Base-by-base conservation (phyloP, 73 alveolate species). In the Symbiodinium pilosum region DNA sequence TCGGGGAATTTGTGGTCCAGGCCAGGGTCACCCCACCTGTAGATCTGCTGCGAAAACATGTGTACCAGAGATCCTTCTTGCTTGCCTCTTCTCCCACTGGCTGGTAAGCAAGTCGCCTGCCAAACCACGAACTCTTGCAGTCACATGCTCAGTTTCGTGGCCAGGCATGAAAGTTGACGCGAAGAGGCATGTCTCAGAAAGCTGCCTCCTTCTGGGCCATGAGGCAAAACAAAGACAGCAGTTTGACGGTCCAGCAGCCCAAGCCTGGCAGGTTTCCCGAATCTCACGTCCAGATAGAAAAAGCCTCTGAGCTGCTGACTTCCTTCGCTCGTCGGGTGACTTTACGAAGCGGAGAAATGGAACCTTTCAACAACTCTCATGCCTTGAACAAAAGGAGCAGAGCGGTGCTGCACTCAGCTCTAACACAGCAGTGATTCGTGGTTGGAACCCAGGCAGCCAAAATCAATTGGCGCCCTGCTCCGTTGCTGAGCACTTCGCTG, bases 21-120 rank as follows among this genome's bases (percentile, higher is more conserved):
- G 77, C 97, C 97, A 34, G 97, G 89, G 36, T 91, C 97, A 26
- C 97, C 97, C 97, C 97, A 91, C 83, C 97, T 91, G 26, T 9
- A 41, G 39, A 0, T 47, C 6, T 6, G 59, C 14, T 47, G 59
- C 6, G 59, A 14, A 14, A n/a, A n/a, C 6, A 47, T 47, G 59
- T 6, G 59, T 14, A 47, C 59, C 59, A 47, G 21, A 47, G 14
- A 9, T 6, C 6, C 59, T 9, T 6, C 59, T 47, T 6, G 59
- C 94, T 34, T 39, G 42, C 97, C 97, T 91, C 89, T 69, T 71
- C 88, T 91, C 88, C 97, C 97, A 91, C 32, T 91, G 89, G 36
- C 97, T 69, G 38, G 38, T 64, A 14, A 64, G 81, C 81, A 64
- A n/a, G 81, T 28, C 81, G 30, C 81, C 81, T 64, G n/a, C n/a